Evolutionary conservation across 805 yeast species (phyloP).

Genomic region (Candida tibetensis): DNA sequence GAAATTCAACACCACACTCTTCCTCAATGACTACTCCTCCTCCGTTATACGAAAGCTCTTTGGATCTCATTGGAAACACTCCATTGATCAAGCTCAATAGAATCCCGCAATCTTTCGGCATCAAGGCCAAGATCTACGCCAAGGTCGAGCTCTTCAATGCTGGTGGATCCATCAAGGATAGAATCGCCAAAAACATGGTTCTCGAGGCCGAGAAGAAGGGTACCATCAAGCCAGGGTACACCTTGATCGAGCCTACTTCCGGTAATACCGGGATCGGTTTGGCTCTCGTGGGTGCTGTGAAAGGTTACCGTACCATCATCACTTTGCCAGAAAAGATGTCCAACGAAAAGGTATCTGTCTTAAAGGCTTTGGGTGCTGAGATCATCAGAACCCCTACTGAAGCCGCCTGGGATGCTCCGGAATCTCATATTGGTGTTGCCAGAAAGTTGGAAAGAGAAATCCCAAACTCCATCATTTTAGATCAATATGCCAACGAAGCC

Average conservation of each 20-base stretch:
- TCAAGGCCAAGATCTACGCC: slow-evolving; percentile 68
- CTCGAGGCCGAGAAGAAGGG: slow-evolving; percentile 80
- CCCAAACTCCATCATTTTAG: slow-evolving; percentile 79
- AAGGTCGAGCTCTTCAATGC: slow-evolving; percentile 83
- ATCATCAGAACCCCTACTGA: slow-evolving; percentile 88
- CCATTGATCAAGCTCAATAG: slow-evolving; percentile 74
- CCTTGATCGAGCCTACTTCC: slow-evolving; percentile 84
- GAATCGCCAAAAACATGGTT: slow-evolving; percentile 84
- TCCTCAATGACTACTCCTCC: slow-evolving; percentile 21
- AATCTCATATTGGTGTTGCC: slow-evolving; percentile 88
- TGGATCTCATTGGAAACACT: slow-evolving; percentile 82
- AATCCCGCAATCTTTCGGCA: slow-evolving; percentile 72
- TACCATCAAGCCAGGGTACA: slow-evolving; percentile 77
- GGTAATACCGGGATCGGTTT: slow-evolving; percentile 92
- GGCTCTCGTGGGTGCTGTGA: slow-evolving; percentile 83
- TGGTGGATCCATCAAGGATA: slow-evolving; percentile 87
- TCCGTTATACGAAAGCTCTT: slow-evolving; percentile 49
- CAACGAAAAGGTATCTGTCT: slow-evolving; percentile 82
- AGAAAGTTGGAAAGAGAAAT: slow-evolving; percentile 75
- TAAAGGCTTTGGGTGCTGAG: slow-evolving; percentile 88
- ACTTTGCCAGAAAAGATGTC: slow-evolving; percentile 92
- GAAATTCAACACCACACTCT: neutral
- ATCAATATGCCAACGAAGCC: slow-evolving; percentile 74
- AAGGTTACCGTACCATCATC: slow-evolving; percentile 82
- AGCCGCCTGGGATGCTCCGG: slow-evolving; percentile 92